A percentile compares a stretch with the other conserved stretches of the same genome.
Conservation (phyloP, 2,329 filamentous ascomycete genomes). For the Diaporthe velutina region DNA sequence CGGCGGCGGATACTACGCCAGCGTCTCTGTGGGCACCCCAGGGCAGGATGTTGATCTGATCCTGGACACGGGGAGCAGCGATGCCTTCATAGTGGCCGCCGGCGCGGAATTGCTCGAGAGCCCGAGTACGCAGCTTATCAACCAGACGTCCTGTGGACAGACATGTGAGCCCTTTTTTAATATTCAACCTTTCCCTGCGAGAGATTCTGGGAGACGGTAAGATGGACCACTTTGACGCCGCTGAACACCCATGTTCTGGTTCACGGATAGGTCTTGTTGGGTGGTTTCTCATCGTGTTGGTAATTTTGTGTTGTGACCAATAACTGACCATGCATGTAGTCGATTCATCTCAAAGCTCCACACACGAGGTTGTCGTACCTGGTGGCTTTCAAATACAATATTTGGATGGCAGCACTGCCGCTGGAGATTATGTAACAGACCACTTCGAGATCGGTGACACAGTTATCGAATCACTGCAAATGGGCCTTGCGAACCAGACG, state of each 20-base stretch:
- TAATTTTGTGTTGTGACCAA: not conserved
- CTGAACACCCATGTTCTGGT: too few relatives aligned
- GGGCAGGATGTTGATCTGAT: conserved; percentile 66
- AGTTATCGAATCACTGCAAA: conserved; percentile 64
- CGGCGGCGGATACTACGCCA: conserved; percentile 68
- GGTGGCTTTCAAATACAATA: conserved; percentile 71
- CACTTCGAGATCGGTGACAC: conserved; percentile 64
- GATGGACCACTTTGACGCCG: not conserved
- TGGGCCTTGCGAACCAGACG: conserved; percentile 65
- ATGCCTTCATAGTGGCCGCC: conserved; percentile 67
- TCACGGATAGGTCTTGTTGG: conserved; percentile 41
- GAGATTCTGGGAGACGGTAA: not conserved
- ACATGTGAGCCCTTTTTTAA: conserved; percentile 54
- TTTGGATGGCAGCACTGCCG: conserved; percentile 67
- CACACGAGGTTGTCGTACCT: conserved; percentile 58
- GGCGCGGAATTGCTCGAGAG: conserved; percentile 56
- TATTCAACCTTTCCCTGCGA: conserved; percentile 3
- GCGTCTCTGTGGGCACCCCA: conserved; percentile 71
- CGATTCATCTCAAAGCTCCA: conserved; percentile 60
- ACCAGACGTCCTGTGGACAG: conserved; percentile 52
- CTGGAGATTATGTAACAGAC: conserved; percentile 71
- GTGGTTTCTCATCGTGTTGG: not conserved
- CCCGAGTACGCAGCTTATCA: conserved; percentile 48
- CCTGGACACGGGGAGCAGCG: conserved; percentile 74
- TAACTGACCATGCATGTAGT: conserved; percentile 39